Conservation (phyloP, 306 rosid species). For the Heteromeles arbutifolia region DNA sequence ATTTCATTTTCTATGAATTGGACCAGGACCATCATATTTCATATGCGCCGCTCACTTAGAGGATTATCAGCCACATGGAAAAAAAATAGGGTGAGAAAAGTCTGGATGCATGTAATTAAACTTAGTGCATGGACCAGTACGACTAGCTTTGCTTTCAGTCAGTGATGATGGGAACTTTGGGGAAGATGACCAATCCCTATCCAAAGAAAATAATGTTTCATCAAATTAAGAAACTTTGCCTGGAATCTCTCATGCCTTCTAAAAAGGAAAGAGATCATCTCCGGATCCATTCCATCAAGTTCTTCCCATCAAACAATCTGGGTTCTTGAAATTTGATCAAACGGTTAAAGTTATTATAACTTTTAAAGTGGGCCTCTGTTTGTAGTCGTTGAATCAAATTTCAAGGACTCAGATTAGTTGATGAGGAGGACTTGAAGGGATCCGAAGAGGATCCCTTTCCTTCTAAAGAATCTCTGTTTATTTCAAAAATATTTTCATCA, state of each 20-base stretch:
- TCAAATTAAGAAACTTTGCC: conserved; percentile 8
- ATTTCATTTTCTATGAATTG: conserved; percentile 8
- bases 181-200: conserved; percentile 5
- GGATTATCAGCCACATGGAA: background rate
- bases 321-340: too few relatives aligned
- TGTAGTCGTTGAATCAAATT: too few relatives aligned
- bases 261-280: too few relatives aligned
- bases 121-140: conserved; percentile 9
- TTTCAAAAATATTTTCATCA: too few relatives aligned
- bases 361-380: too few relatives aligned
- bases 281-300: too few relatives aligned
- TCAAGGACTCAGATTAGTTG: too few relatives aligned
- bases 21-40: background rate
- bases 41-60: background rate
- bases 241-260: background rate
- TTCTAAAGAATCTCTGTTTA: too few relatives aligned
- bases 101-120: background rate
- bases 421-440: too few relatives aligned
- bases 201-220: background rate
- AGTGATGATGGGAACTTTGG: background rate
- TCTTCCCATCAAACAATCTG: too few relatives aligned
- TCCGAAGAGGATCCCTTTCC: too few relatives aligned
- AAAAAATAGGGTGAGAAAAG: conserved; percentile 29
- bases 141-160: background rate
- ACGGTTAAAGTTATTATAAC: too few relatives aligned